Base-by-base conservation (phyloP, 2,329 filamentous ascomycete genomes). In the Fusarium sp. region DNA sequence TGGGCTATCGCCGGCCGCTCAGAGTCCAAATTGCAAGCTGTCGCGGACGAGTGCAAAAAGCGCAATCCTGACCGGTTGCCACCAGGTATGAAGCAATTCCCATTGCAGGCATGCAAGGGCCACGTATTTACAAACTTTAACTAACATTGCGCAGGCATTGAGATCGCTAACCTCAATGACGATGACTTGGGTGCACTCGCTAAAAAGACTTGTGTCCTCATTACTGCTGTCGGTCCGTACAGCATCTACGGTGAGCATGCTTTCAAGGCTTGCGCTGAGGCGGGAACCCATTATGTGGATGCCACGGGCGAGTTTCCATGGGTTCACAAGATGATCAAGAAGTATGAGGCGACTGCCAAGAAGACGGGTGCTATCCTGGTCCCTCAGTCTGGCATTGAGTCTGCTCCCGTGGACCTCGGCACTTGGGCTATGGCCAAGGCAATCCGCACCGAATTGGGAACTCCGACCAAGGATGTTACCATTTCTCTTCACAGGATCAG, bases 1-100 rank as follows among this genome's bases (percentile, higher is more conserved):
- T 97, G 94, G 94, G 94, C 93, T 13, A 83, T 97, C 60, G 92
- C 93, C 49, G 94, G 94, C 29, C 91, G 94, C 25, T 94, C 92
- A n/a, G 82, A 85, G 53, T 82, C 84, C 53, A 97, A 97, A 79
- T 85, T 98, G 4, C 86, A 91, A 70, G 80, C 81, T 40, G 79
- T 97, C 10, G 87, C 89, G 7, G 82, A 88, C 57, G 88, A 92
- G 59, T 85, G 94, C 77, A 88, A 89, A 73, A 77, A 81, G 61
- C 74, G 91, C 63, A 91, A 91, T 76, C 83, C 89, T 2, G 89
- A 96, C 77, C 89, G 94, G 58, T 76, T 82, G 34, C 85, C 87
- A 58, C 93, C 93, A 75, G 87, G 91, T 92, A 85, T 74, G 80
- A 72, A 40, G 13, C 13, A 10, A 9, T 23, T 11, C 13, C 44